A percentile compares a stretch with the other conserved stretches of the same genome.
phyloP scores from a whole-genome alignment of 768 basidiomycete species.

The Amanita thiersii region DNA sequence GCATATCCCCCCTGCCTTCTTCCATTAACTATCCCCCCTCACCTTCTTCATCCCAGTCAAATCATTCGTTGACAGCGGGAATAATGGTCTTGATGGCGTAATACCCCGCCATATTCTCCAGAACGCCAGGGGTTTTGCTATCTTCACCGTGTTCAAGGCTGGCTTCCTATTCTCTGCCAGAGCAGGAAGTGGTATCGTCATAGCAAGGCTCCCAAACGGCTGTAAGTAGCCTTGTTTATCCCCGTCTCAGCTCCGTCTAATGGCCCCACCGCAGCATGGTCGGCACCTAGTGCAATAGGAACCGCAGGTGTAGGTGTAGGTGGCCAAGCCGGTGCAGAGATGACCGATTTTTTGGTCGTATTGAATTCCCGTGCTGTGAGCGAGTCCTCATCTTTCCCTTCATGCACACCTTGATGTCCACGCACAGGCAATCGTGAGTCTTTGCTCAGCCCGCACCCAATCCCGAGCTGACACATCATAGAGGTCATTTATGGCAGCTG shows the following conservation, averaged over 20 bases:
- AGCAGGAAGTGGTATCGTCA: conserved; percentile 83
- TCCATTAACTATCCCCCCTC: conserved; percentile 6
- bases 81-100: conserved; percentile 79
- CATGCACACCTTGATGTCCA: conserved; percentile 7
- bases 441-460: background rate
- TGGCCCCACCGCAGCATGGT: conserved; percentile 56
- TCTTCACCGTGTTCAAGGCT: conserved; percentile 83
- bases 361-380: conserved; percentile 75
- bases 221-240: conserved; percentile 37
- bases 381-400: conserved; percentile 10
- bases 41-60: conserved; percentile 41
- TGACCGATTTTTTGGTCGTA: conserved; percentile 88
- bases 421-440: conserved; percentile 57
- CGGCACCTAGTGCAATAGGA: conserved; percentile 91
- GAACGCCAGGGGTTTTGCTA: conserved; percentile 71
- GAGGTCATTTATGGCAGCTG: conserved; percentile 91
- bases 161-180: conserved; percentile 67
- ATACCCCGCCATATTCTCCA: conserved; percentile 43
- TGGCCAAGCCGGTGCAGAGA: conserved; percentile 73
- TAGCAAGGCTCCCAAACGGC: conserved; percentile 75
- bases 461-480: conserved; percentile 17
- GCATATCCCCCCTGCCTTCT: conserved; percentile 17
- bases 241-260: conserved; percentile 6
- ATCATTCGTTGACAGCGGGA: conserved; percentile 74
- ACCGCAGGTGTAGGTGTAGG: conserved; percentile 88